Evolutionary conservation across 345 rosid genomes (phyloP), one percentile per base, ranked within the genome.

Genomic region (Xanthoceras sorbifolium): DNA sequence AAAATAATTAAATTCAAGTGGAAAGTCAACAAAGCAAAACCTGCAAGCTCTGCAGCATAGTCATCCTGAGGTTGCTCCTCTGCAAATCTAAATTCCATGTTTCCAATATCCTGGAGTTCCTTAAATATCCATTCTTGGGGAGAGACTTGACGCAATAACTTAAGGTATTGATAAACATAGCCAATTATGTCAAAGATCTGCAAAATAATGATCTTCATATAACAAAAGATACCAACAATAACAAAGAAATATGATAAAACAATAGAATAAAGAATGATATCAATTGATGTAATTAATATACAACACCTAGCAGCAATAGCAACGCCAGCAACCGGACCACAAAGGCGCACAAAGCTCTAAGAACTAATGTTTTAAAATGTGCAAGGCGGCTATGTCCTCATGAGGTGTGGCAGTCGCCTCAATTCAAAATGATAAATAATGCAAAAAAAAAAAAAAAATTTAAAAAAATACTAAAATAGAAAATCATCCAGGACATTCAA

Each of bases 81-180:
- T 38, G 96, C 93, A 87, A 90, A 96, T 78, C 89, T 89, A 50
- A 96, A 93, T 77, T 92, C 98, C 94, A 96, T 87, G 85, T 92
- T 92, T 52, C 90, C 94, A 81, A 96, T 96, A 86, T 92, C 93
- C 79, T 96, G 97, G 73, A 96, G 91, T 82, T 96, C 99, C 87
- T 93, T 92, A 79, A 93, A 96, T 85, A 96, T 93, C 99, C 99
- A 92, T 85, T 92, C 90, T 85, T 94, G 97, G 52, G 98, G 99
- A 81, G 95, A 77, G 72, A 74, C 84, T 82, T 87, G 84, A 60
- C 88, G 85, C 84, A 96, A 79, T 71, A 91, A 76, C 79, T 92
- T 92, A 70, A 96, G 88, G 80, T 92, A 96, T 85, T 96, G 99
- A 83, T 93, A 96, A 62, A 92, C 86, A 83, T 82, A 90, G 69